Percentiles rank a stretch among this genome's conserved stretches.
These are phyloP conservation scores for Oryza glumipatula DNA, from an alignment of 176 grass and related monocot species.

Conservation along the genomic window DNA sequence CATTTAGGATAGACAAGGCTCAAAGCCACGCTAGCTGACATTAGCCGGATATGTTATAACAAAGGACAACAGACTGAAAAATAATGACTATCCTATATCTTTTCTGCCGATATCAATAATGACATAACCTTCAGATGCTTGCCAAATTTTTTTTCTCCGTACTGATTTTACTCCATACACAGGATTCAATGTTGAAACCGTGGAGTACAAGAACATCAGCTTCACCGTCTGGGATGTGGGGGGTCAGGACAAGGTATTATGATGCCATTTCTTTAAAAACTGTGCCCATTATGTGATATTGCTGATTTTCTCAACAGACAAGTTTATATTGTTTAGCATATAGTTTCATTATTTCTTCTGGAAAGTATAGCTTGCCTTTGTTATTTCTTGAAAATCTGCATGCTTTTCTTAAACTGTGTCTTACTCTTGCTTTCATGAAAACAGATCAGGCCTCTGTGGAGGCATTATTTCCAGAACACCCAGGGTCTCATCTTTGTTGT, in stretches of 20 bases:
- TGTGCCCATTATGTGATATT: neutral
- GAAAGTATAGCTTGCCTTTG: neutral
- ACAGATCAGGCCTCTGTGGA: constrained; percentile 78
- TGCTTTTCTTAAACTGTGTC: neutral
- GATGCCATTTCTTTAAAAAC: neutral
- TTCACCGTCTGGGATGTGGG: constrained; percentile 98
- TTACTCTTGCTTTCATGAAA: neutral
- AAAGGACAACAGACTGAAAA: neutral
- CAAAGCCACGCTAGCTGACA: neutral
- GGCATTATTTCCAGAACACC: constrained; percentile 80
- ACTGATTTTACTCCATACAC: constrained; percentile 21
- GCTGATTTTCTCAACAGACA: neutral
- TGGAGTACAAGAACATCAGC: constrained; percentile 98
- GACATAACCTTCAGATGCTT: neutral
- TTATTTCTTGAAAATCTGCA: neutral
- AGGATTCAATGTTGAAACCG: constrained; percentile 81
- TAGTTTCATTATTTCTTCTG: neutral
- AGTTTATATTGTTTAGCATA: neutral
- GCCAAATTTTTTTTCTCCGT: constrained; percentile 1
- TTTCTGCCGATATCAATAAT: neutral
- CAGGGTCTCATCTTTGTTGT: constrained; percentile 77
- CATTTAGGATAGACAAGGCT: neutral
- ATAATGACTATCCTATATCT: neutral
- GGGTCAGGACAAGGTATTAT: constrained; percentile 93
- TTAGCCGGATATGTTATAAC: neutral